phyloP scores from a whole-genome alignment of 371 early-diverging fungal species.

The Dichotomocladium elegans region DNA sequence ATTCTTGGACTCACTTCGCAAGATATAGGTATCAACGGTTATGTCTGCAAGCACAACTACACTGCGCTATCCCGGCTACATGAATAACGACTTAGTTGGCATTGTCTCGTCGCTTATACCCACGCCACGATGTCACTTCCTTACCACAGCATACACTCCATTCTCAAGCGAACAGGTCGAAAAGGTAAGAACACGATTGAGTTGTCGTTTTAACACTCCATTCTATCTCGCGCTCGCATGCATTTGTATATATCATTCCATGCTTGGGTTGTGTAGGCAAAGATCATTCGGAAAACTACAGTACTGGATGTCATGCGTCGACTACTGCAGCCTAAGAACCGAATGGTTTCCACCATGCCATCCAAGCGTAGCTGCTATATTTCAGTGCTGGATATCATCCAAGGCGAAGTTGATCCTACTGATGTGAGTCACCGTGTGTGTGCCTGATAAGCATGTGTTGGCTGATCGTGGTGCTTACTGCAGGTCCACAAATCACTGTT shows the following conservation, averaged over 20 bases:
- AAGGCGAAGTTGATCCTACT: conserved; percentile 97
- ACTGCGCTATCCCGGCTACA: conserved; percentile 98
- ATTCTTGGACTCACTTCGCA: background rate
- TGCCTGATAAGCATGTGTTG: too few species aligned
- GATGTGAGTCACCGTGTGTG: conserved; percentile 60
- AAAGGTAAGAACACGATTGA: conserved; percentile 68
- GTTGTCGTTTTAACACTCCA: too few species aligned
- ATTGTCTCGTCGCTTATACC: conserved; percentile 95
- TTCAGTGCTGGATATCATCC: conserved; percentile 94
- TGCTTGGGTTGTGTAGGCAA: conserved; percentile 45
- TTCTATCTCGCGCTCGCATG: too few species aligned
- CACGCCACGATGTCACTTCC: conserved; percentile 94
- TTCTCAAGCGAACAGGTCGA: conserved; percentile 96
- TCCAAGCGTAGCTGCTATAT: conserved; percentile 94
- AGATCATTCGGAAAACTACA: conserved; percentile 91
- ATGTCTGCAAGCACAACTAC: conserved; percentile 98
- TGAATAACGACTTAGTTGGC: conserved; percentile 97
- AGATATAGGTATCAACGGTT: conserved; percentile 86
- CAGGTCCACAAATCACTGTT: conserved; percentile 95
- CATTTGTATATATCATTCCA: background rate
- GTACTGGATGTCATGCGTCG: conserved; percentile 98
- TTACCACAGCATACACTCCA: conserved; percentile 97
- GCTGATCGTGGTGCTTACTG: too few species aligned
- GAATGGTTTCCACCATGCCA: conserved; percentile 91
- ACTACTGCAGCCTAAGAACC: conserved; percentile 92